Percentiles rank a stretch among this genome's conserved stretches.
These are phyloP conservation scores for Didymella pinodella DNA, from an alignment of 2,329 filamentous ascomycete species.

Conservation along the genomic window DNA sequence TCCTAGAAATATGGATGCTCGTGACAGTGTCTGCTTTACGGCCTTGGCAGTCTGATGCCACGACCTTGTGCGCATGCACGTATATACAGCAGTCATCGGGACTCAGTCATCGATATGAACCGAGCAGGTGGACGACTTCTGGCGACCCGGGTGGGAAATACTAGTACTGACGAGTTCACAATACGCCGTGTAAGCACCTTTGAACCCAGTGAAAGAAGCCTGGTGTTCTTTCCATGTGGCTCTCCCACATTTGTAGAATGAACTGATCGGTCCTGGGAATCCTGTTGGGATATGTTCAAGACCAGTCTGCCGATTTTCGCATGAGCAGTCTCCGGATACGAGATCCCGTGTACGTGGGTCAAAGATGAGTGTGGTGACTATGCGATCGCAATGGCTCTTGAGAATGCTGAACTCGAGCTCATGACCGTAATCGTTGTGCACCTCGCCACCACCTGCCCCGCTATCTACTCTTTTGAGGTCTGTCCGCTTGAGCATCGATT, in stretches of 20 bases:
- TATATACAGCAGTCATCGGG: neutral
- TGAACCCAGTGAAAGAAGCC: constrained; percentile 8
- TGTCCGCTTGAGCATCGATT: constrained; percentile 23
- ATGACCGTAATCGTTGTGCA: neutral
- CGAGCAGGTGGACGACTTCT: constrained; percentile 5
- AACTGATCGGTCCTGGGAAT: neutral
- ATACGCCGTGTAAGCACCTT: constrained; percentile 14
- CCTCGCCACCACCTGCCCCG: neutral
- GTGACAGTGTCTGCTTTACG: neutral
- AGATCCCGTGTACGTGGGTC: neutral
- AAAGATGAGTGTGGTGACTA: constrained; percentile 2
- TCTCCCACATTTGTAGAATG: constrained; percentile 12
- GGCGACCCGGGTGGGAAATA: neutral
- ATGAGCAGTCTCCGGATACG: constrained; percentile 10
- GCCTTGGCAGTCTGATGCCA: neutral
- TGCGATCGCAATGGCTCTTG: neutral
- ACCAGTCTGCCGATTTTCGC: neutral
- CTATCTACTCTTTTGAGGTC: neutral
- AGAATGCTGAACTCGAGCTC: constrained; percentile 15
- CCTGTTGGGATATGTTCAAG: constrained; percentile 5
- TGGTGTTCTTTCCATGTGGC: constrained; percentile 18
- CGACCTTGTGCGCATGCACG: neutral
- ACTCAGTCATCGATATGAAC: neutral
- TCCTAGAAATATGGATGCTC: neutral
- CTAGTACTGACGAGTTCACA: constrained; percentile 8